Evolutionary conservation across 495 filamentous ascomycete genomes (phyloP).

Genomic region (Parathielavia hyrcaniae): DNA sequence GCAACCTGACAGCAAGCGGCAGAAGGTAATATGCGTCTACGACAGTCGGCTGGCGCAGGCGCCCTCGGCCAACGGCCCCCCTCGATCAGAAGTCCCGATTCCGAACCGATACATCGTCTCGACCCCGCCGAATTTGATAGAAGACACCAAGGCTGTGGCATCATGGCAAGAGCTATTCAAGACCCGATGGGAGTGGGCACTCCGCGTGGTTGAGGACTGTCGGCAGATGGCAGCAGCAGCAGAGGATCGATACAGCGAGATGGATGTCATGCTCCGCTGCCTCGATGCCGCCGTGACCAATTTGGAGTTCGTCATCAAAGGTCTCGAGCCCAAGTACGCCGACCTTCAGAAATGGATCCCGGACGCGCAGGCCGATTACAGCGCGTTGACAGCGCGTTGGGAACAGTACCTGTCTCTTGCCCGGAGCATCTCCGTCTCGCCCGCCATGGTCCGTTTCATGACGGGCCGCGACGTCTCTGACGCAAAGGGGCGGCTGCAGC

Average conservation of each 20-base stretch:
- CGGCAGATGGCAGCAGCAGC: slow-evolving; percentile 48
- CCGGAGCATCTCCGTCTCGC: slow-evolving; percentile 51
- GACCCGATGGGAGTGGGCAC: slow-evolving; percentile 67
- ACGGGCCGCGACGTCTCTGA: slow-evolving; percentile 40
- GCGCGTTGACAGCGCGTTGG: slow-evolving; percentile 58
- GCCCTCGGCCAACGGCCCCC: slow-evolving; percentile 34
- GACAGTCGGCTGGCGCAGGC: slow-evolving; percentile 60
- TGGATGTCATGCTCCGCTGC: slow-evolving; percentile 63
- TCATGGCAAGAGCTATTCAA: slow-evolving; percentile 80
- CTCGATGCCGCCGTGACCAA: slow-evolving; percentile 75
- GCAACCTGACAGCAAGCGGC: slow-evolving; percentile 14
- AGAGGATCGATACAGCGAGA: slow-evolving; percentile 52
- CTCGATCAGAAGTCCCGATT: slow-evolving; percentile 43
- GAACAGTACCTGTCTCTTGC: slow-evolving; percentile 59
- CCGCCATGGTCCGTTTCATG: slow-evolving; percentile 50
- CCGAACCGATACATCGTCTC: slow-evolving; percentile 54
- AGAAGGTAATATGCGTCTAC: slow-evolving; percentile 87
- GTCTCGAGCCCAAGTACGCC: slow-evolving; percentile 62
- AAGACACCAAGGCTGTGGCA: slow-evolving; percentile 63
- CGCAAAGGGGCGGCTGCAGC: slow-evolving; percentile 35
- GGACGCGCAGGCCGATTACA: slow-evolving; percentile 64
- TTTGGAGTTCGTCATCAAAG: slow-evolving; percentile 67
- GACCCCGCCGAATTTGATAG: slow-evolving; percentile 64
- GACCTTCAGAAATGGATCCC: slow-evolving; percentile 69
- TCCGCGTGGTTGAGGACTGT: slow-evolving; percentile 59